These are phyloP conservation scores for Stagonosporopsis chrysanthemi DNA, from an alignment of 2,329 filamentous ascomycete species.

Conservation along the genomic window DNA sequence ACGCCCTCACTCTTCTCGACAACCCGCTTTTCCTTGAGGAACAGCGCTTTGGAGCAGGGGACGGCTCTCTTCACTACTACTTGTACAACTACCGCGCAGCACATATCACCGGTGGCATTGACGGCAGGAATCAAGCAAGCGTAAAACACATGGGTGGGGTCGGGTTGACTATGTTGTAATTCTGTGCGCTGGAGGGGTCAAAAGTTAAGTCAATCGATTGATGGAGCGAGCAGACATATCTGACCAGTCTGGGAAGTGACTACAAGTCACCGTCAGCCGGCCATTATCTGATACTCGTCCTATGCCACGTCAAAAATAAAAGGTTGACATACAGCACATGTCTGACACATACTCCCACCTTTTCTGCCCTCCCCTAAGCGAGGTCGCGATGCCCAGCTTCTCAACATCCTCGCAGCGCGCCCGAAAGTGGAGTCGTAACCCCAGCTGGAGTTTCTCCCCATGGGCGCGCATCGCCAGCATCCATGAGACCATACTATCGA, in stretches of 20 bases:
- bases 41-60: conserved; percentile 92
- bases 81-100: conserved; percentile 95
- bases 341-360: neutral
- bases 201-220: neutral
- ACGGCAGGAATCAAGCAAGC: conserved; percentile 79
- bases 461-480: conserved; percentile 5
- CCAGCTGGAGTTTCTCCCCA: conserved; percentile 11
- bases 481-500: conserved; percentile 3
- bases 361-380: neutral
- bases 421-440: conserved; percentile 13
- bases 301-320: neutral
- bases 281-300: neutral
- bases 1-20: conserved; percentile 90
- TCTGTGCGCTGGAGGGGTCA: neutral
- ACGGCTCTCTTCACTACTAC: conserved; percentile 96
- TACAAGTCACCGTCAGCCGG: neutral
- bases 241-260: neutral
- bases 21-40: conserved; percentile 92
- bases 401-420: conserved; percentile 4
- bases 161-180: conserved; percentile 81
- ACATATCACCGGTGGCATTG: conserved; percentile 83
- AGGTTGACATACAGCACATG: neutral
- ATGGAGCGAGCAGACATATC: neutral
- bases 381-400: conserved; percentile 8
- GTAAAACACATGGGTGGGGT: conserved; percentile 82